These are phyloP conservation scores for Fonsecaea multimorphosa DNA, from an alignment of 2,329 filamentous ascomycete species.

Conservation along the genomic window DNA sequence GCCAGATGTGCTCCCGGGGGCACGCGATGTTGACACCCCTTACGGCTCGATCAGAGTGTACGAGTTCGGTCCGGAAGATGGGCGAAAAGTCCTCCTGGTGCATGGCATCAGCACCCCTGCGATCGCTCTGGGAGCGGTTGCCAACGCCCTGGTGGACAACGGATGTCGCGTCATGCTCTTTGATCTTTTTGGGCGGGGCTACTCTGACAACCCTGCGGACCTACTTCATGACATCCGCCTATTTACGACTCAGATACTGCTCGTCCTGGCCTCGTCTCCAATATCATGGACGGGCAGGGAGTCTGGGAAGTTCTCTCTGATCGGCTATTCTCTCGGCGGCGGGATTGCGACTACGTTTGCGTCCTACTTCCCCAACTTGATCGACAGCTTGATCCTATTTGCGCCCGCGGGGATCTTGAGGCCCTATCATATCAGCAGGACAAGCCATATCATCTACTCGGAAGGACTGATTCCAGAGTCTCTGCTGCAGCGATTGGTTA, in stretches of 20 bases:
- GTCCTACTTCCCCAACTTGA: constrained; percentile 69
- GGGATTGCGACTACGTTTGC: constrained; percentile 74
- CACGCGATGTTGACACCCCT: constrained; percentile 64
- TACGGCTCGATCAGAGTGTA: constrained; percentile 77
- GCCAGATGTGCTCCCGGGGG: constrained; percentile 71
- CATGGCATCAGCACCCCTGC: constrained; percentile 84
- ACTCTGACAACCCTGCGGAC: constrained; percentile 71
- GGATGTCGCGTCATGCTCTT: constrained; percentile 82
- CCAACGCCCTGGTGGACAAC: constrained; percentile 66
- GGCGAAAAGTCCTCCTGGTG: constrained; percentile 74
- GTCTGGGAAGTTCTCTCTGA: constrained; percentile 67
- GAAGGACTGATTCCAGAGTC: constrained; percentile 65
- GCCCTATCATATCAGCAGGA: constrained; percentile 64
- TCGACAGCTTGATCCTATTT: constrained; percentile 74
- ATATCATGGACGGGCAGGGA: constrained; percentile 66
- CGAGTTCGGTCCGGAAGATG: constrained; percentile 77
- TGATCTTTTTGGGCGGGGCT: constrained; percentile 73
- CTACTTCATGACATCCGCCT: constrained; percentile 75
- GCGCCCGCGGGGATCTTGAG: constrained; percentile 80
- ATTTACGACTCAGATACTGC: constrained; percentile 73
- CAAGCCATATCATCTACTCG: constrained; percentile 68
- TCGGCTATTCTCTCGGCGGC: constrained; percentile 83
- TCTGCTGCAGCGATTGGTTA: constrained; percentile 60
- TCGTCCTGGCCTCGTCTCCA: constrained; percentile 72
- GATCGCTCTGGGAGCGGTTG: constrained; percentile 70